These are phyloP conservation scores for Saccharum spontaneum DNA, from an alignment of 176 grass and related monocot species.

Conservation along the genomic window DNA sequence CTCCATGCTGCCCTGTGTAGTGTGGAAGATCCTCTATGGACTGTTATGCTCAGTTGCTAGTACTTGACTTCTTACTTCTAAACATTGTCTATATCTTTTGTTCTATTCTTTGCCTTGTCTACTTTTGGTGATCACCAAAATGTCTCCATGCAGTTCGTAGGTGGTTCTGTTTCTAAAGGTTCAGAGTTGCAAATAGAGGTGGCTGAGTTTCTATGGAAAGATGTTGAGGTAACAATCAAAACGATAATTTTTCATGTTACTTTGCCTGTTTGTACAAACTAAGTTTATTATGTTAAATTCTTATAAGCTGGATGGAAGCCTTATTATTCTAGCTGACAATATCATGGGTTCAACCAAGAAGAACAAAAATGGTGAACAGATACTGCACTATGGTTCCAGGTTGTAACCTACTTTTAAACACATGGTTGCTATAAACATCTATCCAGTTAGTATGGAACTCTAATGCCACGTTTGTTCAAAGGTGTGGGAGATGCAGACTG, in stretches of 20 bases:
- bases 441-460: conserved; percentile 7
- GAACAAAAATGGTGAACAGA: conserved; percentile 54
- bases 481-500: conserved; percentile 84
- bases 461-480: conserved; percentile 40
- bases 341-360: conserved; percentile 77
- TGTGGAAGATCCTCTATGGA: not conserved
- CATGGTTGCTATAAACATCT: not conserved
- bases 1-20: not conserved
- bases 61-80: conserved; percentile 19
- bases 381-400: conserved; percentile 75
- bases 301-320: conserved; percentile 78
- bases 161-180: conserved; percentile 73
- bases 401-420: conserved; percentile 24
- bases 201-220: conserved; percentile 87
- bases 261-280: not conserved
- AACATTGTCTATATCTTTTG: not conserved
- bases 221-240: conserved; percentile 74
- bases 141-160: conserved; percentile 59
- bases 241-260: conserved; percentile 12
- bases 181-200: conserved; percentile 97
- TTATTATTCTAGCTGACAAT: conserved; percentile 84
- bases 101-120: conserved; percentile 21
- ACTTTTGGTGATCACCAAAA: conserved; percentile 8
- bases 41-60: conserved; percentile 11
- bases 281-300: conserved; percentile 36